Conservation (phyloP, 169 alveolate genomes). For the Eimeria tenella region DNA sequence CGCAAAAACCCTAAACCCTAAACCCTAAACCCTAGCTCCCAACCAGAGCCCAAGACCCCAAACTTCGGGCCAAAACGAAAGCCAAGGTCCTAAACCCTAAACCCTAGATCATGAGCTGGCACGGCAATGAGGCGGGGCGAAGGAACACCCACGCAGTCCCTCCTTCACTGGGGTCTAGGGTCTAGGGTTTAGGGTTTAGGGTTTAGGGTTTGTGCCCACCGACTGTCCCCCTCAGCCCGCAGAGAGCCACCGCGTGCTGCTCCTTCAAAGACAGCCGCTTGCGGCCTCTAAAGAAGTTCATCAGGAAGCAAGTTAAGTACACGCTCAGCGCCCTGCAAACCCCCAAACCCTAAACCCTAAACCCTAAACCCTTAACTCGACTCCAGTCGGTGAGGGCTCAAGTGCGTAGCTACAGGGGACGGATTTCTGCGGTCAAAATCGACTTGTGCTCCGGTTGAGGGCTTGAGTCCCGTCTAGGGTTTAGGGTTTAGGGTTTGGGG, state of each 20-base stretch:
- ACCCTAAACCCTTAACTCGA: not conserved
- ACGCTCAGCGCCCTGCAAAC: slow-evolving; percentile 71
- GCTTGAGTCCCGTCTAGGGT: not conserved
- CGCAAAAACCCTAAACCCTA: not conserved
- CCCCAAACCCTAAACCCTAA: not conserved
- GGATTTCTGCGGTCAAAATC: too few species aligned
- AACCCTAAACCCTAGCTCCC: not conserved
- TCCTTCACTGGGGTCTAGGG: not conserved
- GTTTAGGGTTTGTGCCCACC: slow-evolving; percentile 19
- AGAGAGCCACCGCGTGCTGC: slow-evolving; percentile 75
- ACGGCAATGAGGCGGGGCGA: not conserved
- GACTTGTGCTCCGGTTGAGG: not conserved
- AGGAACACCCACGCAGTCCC: not conserved
- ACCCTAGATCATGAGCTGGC: not conserved
- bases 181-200: not conserved
- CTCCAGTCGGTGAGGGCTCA: not conserved
- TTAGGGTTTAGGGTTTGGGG: not conserved
- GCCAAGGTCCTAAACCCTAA: slow-evolving; percentile 15
- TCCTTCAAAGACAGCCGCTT: slow-evolving; percentile 30
- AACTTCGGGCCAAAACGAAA: too few species aligned
- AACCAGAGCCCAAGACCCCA: not conserved
- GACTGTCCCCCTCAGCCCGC: slow-evolving; percentile 82
- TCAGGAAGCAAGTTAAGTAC: slow-evolving; percentile 58
- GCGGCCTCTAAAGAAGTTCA: slow-evolving; percentile 74
- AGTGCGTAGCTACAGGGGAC: not conserved